A percentile compares a stretch with the other conserved stretches of the same genome.
phyloP scores from a whole-genome alignment of 352 stramenopile species.

The Aphanomyces invadans region DNA sequence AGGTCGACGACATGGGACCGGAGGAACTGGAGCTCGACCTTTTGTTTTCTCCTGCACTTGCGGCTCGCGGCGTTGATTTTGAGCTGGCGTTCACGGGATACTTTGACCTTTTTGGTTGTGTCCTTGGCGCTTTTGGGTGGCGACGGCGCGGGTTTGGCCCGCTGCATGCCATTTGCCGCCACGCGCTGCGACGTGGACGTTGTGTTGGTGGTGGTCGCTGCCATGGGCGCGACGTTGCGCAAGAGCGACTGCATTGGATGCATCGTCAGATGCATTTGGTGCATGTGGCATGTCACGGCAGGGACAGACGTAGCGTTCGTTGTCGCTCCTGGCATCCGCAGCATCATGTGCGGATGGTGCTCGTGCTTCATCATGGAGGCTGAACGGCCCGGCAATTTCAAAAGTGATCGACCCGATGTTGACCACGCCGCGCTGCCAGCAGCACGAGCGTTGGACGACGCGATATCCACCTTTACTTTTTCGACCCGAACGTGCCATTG shows the following conservation, averaged over 20 bases:
- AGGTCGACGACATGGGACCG: constrained; percentile 75
- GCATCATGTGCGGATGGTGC: neutral
- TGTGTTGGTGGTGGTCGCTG: neutral
- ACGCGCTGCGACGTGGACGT: too few relatives aligned
- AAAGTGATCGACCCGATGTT: too few relatives aligned
- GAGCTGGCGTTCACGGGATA: constrained; percentile 74
- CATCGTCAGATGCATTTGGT: constrained; percentile 6
- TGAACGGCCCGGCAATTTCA: too few relatives aligned
- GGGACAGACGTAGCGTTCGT: neutral
- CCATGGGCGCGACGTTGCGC: neutral
- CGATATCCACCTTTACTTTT: too few relatives aligned
- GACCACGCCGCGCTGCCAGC: neutral
- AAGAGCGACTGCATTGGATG: constrained; percentile 8
- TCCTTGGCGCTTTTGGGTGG: constrained; percentile 17
- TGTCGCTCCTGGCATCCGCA: neutral
- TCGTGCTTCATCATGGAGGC: constrained; percentile 13
- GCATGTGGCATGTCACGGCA: neutral
- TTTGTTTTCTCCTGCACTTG: constrained; percentile 80
- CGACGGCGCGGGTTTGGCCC: neutral
- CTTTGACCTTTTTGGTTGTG: constrained; percentile 67
- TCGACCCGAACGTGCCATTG: neutral
- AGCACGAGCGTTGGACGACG: neutral
- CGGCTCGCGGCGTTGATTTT: constrained; percentile 82
- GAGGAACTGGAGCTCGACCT: constrained; percentile 79
- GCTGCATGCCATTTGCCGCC: neutral